These are phyloP conservation scores for Haplosporangium sp. DNA, from an alignment of 371 early-diverging fungal species.

Conservation along the genomic window DNA sequence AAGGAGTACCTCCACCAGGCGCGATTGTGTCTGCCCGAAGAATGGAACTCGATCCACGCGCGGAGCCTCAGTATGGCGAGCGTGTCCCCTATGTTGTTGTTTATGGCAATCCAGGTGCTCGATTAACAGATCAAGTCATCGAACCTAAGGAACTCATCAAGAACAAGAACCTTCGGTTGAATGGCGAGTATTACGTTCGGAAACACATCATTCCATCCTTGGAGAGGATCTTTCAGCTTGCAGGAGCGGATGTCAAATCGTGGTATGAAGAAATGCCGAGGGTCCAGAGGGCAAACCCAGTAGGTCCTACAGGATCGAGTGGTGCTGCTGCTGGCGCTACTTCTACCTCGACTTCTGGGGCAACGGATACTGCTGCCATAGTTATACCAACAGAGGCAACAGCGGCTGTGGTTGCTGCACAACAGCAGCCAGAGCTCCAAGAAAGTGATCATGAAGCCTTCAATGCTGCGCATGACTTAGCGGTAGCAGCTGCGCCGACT, in stretches of 20 bases:
- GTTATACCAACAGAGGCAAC: conserved; percentile 16
- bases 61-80: conserved; percentile 88
- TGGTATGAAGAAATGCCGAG: conserved; percentile 79
- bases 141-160: conserved; percentile 71
- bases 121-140: conserved; percentile 79
- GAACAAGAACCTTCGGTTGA: conserved; percentile 69
- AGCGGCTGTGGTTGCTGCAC: conserved; percentile 17
- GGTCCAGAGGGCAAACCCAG: conserved; percentile 53
- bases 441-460: neutral
- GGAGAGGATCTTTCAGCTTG: conserved; percentile 78
- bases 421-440: conserved; percentile 1
- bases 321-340: neutral
- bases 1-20: conserved; percentile 72
- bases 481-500: neutral
- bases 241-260: conserved; percentile 77
- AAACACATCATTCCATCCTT: conserved; percentile 88
- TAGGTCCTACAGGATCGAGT: conserved; percentile 4
- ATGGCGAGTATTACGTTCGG: conserved; percentile 85
- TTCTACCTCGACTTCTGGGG: neutral
- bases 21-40: conserved; percentile 74
- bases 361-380: neutral
- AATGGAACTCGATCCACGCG: conserved; percentile 75
- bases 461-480: neutral
- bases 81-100: conserved; percentile 91
- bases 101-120: conserved; percentile 69